These are phyloP conservation scores for Capsicum chinense DNA, from an alignment of 257 asterid species.

Conservation along the genomic window DNA sequence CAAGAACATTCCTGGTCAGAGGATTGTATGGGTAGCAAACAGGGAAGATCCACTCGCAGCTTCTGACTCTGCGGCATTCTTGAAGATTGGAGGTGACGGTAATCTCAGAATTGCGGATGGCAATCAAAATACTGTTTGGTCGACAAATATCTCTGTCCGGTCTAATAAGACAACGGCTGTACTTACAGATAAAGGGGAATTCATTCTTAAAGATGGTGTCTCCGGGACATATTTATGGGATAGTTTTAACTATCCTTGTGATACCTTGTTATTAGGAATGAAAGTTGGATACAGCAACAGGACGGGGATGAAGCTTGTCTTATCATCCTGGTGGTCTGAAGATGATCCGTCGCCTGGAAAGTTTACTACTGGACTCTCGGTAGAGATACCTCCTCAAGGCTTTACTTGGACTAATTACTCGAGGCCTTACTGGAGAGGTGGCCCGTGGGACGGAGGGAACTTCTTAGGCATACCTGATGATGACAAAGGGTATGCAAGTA, in stretches of 20 bases:
- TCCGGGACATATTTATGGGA: constrained; percentile 30
- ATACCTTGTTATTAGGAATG: constrained; percentile 30
- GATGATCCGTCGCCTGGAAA: constrained; percentile 37
- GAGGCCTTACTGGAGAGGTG: constrained; percentile 34
- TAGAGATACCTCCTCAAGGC: constrained; percentile 32
- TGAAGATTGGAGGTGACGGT: constrained; percentile 30
- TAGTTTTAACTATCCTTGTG: constrained; percentile 29
- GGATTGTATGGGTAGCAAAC: constrained; percentile 36
- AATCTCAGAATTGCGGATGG: constrained; percentile 34
- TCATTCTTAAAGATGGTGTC: constrained; percentile 32
- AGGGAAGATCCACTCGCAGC: constrained; percentile 23
- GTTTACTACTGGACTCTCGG: constrained; percentile 24
- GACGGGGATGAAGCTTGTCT: neutral
- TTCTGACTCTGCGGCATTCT: constrained; percentile 24
- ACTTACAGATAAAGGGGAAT: constrained; percentile 30
- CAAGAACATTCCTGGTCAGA: constrained; percentile 36
- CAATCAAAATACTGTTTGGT: constrained; percentile 30
- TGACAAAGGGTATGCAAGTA: constrained; percentile 25
- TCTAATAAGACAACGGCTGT: constrained; percentile 27
- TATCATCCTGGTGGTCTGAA: constrained; percentile 31
- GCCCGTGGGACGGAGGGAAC: constrained; percentile 38
- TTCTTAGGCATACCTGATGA: constrained; percentile 23
- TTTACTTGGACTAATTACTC: constrained; percentile 30
- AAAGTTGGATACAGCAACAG: constrained; percentile 10
- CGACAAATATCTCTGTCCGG: constrained; percentile 14